Conservation (phyloP, 306 rosid species). For the Prunus kanzakura region DNA sequence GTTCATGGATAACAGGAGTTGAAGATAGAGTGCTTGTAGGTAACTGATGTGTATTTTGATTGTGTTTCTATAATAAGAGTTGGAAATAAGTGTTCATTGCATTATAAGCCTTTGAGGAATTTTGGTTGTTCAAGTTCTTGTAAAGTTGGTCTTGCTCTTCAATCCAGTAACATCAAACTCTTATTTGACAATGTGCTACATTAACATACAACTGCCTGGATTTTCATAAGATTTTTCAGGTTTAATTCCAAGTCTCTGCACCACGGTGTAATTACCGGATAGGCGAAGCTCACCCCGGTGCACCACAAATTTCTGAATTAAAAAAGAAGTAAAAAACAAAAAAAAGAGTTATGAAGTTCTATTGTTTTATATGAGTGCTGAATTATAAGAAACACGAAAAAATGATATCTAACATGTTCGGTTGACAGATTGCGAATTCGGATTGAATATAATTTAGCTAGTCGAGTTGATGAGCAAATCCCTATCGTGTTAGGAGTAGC, state of each 20-base stretch:
- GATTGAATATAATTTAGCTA: too few relatives aligned
- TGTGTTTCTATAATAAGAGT: slow-evolving; percentile 21
- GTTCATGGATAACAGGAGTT: slow-evolving; percentile 24
- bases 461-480: too few relatives aligned
- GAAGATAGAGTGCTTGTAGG: not conserved
- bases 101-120: not conserved
- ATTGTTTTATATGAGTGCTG: too few relatives aligned
- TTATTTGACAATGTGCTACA: not conserved
- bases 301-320: too few relatives aligned
- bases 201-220: not conserved
- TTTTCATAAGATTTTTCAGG: not conserved
- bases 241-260: not conserved
- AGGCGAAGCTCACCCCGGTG: too few relatives aligned
- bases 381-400: too few relatives aligned
- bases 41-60: not conserved
- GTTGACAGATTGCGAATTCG: too few relatives aligned
- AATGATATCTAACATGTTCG: too few relatives aligned
- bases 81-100: not conserved
- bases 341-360: too few relatives aligned
- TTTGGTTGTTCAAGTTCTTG: slow-evolving; percentile 12
- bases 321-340: too few relatives aligned
- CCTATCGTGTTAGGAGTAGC: too few relatives aligned
- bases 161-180: not conserved
- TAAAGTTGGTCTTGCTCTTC: not conserved
- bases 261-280: too few relatives aligned